A percentile compares a stretch with the other conserved stretches of the same genome.
Conservation (phyloP, 1,284 basidiomycete genomes). For the Naganishia sp. region DNA sequence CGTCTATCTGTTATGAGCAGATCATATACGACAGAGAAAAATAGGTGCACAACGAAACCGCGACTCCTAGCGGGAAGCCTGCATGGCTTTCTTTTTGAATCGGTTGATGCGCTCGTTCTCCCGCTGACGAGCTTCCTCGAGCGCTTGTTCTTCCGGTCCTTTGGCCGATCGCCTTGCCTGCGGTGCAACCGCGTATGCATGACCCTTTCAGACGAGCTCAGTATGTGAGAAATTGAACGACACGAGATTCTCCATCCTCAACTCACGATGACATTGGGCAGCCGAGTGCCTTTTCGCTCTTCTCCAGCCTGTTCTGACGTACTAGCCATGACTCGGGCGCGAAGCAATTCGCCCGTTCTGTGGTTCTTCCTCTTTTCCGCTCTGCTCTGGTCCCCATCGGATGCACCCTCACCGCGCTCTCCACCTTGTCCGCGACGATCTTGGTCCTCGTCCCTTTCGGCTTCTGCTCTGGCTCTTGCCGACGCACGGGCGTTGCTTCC, state of each 20-base stretch:
- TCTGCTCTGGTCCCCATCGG: slow-evolving; percentile 27
- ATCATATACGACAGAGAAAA: neutral
- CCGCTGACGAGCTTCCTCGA: slow-evolving; percentile 29
- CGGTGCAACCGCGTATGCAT: slow-evolving; percentile 32
- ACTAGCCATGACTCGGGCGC: slow-evolving; percentile 36
- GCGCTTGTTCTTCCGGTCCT: slow-evolving; percentile 22
- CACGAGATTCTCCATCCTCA: neutral
- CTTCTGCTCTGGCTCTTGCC: slow-evolving; percentile 62
- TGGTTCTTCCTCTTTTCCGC: slow-evolving; percentile 45
- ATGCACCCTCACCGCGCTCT: slow-evolving; percentile 30
- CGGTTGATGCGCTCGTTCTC: slow-evolving; percentile 29
- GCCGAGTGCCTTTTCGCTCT: slow-evolving; percentile 36
- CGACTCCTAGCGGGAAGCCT: slow-evolving; percentile 6
- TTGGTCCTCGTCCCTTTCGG: slow-evolving; percentile 60
- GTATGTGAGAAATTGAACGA: neutral
- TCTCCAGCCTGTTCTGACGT: slow-evolving; percentile 35
- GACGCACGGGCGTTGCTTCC: slow-evolving; percentile 25
- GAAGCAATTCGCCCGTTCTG: slow-evolving; percentile 43
- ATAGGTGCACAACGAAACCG: neutral
- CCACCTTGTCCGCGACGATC: slow-evolving; percentile 38
- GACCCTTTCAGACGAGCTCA: slow-evolving; percentile 20
- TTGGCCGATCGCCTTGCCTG: slow-evolving; percentile 25
- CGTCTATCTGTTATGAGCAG: neutral
- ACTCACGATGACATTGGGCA: slow-evolving; percentile 23
- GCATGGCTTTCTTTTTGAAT: slow-evolving; percentile 31